Percentiles rank a stretch among this genome's conserved stretches.
These are phyloP conservation scores for Pseudoperonospora humuli DNA, from an alignment of 352 stramenopile genomes.

Conservation along the genomic window DNA sequence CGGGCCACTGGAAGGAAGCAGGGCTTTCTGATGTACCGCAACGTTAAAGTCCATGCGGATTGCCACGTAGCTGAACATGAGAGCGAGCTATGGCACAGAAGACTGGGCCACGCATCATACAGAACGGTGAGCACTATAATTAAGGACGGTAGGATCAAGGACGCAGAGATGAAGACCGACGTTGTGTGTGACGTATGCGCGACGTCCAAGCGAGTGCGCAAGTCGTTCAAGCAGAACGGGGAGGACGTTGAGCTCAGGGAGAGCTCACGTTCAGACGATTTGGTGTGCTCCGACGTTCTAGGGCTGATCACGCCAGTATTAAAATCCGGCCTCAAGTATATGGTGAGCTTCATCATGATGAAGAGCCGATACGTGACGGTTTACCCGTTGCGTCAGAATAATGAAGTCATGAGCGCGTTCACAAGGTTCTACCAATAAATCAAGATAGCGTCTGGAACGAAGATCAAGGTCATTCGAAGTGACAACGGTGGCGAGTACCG, in stretches of 20 bases:
- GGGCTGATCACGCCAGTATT: not conserved
- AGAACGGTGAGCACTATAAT: not conserved
- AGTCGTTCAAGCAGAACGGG: not conserved
- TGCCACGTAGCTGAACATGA: not conserved
- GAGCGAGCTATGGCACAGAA: not conserved
- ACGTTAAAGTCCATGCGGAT: not conserved
- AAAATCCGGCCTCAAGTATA: not conserved
- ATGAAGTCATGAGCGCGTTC: not conserved
- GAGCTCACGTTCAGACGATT: not conserved
- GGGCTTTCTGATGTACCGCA: not conserved
- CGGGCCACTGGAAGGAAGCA: too few relatives aligned
- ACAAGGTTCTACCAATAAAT: not conserved
- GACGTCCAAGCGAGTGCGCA: not conserved
- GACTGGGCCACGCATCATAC: not conserved
- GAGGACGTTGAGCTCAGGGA: not conserved
- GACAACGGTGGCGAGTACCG: not conserved
- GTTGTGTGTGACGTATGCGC: not conserved
- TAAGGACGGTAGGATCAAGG: not conserved
- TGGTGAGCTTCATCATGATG: not conserved
- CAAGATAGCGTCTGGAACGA: not conserved
- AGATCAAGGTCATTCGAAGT: not conserved
- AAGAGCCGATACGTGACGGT: not conserved
- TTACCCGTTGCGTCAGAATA: not conserved
- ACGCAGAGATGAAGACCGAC: not conserved
- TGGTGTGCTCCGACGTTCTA: not conserved